Percentiles rank a stretch among this genome's conserved stretches.
Evolutionary conservation across 202 grass and related monocot species (phyloP).

Genomic region (Setaria italica): DNA sequence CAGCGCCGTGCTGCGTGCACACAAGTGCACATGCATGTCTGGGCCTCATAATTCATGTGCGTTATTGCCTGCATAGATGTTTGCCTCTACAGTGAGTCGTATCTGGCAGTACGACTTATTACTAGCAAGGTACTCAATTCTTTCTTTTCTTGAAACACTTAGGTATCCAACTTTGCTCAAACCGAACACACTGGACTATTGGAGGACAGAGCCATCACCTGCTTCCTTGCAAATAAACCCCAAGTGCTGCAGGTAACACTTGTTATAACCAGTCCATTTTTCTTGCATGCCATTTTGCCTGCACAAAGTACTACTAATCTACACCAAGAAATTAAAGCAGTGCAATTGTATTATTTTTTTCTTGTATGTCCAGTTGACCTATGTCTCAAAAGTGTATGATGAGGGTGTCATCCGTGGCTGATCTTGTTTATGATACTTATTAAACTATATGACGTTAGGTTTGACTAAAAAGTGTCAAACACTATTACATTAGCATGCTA

Average conservation of each 20-base stretch:
- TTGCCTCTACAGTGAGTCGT: too few relatives aligned
- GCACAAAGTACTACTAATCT: conserved; percentile 8
- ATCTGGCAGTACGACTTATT: too few relatives aligned
- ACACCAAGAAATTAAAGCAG: not conserved
- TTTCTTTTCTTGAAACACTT: too few relatives aligned
- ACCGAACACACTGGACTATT: too few relatives aligned
- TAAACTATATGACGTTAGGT: conserved; percentile 32
- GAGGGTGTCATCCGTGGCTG: conserved; percentile 18
- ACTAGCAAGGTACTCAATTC: too few relatives aligned
- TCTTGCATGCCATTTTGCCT: conserved; percentile 28
- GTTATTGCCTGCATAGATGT: too few relatives aligned
- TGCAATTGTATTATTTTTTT: not conserved
- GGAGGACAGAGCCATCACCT: not conserved
- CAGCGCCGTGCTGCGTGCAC: too few relatives aligned
- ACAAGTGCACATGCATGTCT: too few relatives aligned
- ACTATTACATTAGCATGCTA: not conserved
- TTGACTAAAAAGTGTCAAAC: conserved; percentile 60
- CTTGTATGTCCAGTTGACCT: conserved; percentile 37
- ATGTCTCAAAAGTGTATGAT: conserved; percentile 16
- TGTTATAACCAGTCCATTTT: conserved; percentile 30
- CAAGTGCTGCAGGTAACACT: conserved; percentile 33
- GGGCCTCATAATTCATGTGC: too few relatives aligned
- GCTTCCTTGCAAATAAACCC: not conserved
- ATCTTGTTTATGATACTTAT: conserved; percentile 7
- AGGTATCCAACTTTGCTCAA: too few relatives aligned